Evolutionary conservation across 2,329 filamentous ascomycete genomes (phyloP).

Genomic region (Penicillium concentricum): DNA sequence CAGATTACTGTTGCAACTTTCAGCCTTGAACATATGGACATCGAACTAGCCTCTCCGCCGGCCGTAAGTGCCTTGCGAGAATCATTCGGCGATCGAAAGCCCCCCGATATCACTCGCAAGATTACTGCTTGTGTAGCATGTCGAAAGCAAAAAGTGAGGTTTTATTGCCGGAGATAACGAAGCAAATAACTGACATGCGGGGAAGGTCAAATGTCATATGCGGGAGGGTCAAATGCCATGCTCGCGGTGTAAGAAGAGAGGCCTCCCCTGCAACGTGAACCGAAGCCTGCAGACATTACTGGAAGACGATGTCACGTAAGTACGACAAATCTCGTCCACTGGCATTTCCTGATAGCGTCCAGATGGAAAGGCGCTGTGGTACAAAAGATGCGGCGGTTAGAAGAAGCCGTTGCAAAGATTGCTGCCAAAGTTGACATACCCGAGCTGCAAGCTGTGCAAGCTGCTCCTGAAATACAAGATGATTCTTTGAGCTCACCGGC

Average conservation of each 20-base stretch:
- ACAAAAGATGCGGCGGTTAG: constrained; percentile 37
- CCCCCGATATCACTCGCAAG: constrained; percentile 34
- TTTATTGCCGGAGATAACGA: neutral
- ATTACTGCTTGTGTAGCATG: constrained; percentile 33
- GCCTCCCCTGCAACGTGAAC: constrained; percentile 43
- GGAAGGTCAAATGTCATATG: constrained; percentile 45
- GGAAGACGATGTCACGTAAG: constrained; percentile 39
- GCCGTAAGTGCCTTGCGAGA: constrained; percentile 29
- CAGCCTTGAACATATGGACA: constrained; percentile 4
- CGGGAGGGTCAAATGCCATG: constrained; percentile 39
- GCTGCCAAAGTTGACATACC: constrained; percentile 19
- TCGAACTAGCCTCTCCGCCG: constrained; percentile 8
- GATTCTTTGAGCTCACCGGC: neutral
- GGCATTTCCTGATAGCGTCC: neutral
- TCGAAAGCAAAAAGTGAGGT: constrained; percentile 29
- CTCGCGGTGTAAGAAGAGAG: constrained; percentile 42
- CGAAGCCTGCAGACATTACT: constrained; percentile 45
- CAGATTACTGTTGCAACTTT: neutral
- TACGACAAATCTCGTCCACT: neutral
- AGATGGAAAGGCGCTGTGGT: constrained; percentile 45
- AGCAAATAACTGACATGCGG: neutral
- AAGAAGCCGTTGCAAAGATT: constrained; percentile 34
- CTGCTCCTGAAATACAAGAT: neutral
- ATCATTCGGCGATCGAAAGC: constrained; percentile 36
- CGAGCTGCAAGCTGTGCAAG: constrained; percentile 8